Evolutionary conservation across 2,329 filamentous ascomycete species (phyloP), one percentile per base, ranked within the genome.

Genomic region (Penicillium sp.): DNA sequence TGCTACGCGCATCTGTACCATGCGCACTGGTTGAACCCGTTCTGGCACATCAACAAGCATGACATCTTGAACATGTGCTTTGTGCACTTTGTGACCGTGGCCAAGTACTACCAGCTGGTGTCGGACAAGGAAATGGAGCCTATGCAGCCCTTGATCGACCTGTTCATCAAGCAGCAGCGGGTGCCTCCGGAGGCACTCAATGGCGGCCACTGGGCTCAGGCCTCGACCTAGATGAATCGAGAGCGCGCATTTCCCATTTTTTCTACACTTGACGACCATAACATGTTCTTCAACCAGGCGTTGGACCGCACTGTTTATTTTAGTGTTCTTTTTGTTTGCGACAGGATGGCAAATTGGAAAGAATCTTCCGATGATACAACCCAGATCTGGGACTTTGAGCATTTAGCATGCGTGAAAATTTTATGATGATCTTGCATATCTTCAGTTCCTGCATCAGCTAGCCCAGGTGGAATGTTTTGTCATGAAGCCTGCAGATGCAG

Each of bases 1-100:
- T 93, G 97, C 66, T 99, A 99, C 72, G 89, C 95, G 48, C 95
- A 99, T 76, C 86, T 99, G 59, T 99, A 99, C 81, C 97, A 96
- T 84, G 91, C 93, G 56, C 95, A 99, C 76, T 99, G 91, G 76
- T 80, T 87, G 59, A 89, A 91, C 64, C 90, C 89, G 5, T 91
- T 92, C 76, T 93, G 91, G 77, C 88, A 93, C 73, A 82, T 93
- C 63, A 91, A 90, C 77, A 77, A 78, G 56, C 77, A 79, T 54
- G 74, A 92, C 73, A 88, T 91, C 67, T 82, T 93, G 60, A 95
- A 95, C 80, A 92, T 89, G 74, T 92, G 90, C 76, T 95, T 95
- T 74, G 90, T 89, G 46, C 90, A 93, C 78, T 95, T 93, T 66
- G 83, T 93, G 61, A 84, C 91, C 22, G 91, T 90, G 4, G 89